phyloP scores from a whole-genome alignment of 2,329 filamentous ascomycete genomes.

The Fusarium sterilihyphosum region DNA sequence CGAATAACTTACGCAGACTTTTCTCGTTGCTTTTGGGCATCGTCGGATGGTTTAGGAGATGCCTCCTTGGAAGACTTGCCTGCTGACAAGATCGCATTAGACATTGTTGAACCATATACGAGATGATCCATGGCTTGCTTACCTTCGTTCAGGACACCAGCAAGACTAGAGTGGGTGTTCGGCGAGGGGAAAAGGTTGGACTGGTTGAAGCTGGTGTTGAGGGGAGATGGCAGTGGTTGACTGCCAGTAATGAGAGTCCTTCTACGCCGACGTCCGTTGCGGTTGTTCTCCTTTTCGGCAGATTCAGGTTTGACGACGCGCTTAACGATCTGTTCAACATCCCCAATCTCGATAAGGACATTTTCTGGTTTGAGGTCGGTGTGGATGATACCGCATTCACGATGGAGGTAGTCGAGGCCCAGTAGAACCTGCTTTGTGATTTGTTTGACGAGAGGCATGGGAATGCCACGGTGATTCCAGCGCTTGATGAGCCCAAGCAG shows the following conservation, averaged over 20 bases:
- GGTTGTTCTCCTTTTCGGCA: slow-evolving; percentile 83
- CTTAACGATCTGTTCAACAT: slow-evolving; percentile 98
- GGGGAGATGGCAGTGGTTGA: slow-evolving; percentile 92
- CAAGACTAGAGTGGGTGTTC: slow-evolving; percentile 78
- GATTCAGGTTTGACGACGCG: slow-evolving; percentile 88
- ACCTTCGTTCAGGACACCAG: slow-evolving; percentile 86
- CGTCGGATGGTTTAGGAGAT: slow-evolving; percentile 64
- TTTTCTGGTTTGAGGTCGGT: slow-evolving; percentile 98
- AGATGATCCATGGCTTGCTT: slow-evolving; percentile 44
- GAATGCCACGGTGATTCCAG: slow-evolving; percentile 98
- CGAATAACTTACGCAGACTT: slow-evolving; percentile 82
- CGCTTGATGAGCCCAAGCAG: slow-evolving; percentile 94
- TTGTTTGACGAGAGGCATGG: slow-evolving; percentile 95
- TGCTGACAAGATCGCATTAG: slow-evolving; percentile 34
- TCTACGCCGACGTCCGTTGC: slow-evolving; percentile 88
- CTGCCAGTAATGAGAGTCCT: slow-evolving; percentile 96
- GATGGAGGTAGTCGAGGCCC: slow-evolving; percentile 93
- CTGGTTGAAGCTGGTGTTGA: slow-evolving; percentile 90
- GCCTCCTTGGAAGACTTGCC: slow-evolving; percentile 52
- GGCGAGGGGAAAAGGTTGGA: slow-evolving; percentile 74
- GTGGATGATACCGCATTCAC: slow-evolving; percentile 98
- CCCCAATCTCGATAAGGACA: slow-evolving; percentile 97
- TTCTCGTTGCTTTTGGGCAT: slow-evolving; percentile 84
- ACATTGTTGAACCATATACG: neutral
- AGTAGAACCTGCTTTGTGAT: slow-evolving; percentile 98